These are phyloP conservation scores for Drosera capensis DNA, from an alignment of 148 eudicot species.

Conservation along the genomic window DNA sequence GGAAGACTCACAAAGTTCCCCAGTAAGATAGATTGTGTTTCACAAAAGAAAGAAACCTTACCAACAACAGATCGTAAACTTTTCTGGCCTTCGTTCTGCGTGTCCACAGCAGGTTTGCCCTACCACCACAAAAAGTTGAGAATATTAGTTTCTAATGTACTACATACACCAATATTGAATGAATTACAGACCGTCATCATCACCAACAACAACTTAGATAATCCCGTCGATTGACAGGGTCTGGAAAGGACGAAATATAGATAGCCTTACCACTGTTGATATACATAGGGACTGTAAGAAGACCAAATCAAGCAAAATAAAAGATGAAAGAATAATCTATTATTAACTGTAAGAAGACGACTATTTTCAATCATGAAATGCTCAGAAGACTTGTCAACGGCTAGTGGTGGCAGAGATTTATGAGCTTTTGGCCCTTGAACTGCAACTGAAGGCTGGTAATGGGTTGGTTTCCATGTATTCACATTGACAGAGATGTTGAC, in stretches of 20 bases:
- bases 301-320: not conserved
- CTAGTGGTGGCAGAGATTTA: slow-evolving; percentile 20
- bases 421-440: slow-evolving; percentile 19
- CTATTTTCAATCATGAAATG: slow-evolving; percentile 25
- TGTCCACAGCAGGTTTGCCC: slow-evolving; percentile 35
- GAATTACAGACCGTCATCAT: slow-evolving; percentile 2
- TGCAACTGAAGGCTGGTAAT: slow-evolving; percentile 33
- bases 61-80: slow-evolving; percentile 27
- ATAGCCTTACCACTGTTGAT: too few relatives aligned
- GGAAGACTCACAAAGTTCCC: not conserved
- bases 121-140: slow-evolving; percentile 10
- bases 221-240: too few relatives aligned
- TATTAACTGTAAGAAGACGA: slow-evolving; percentile 21
- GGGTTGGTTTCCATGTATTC: slow-evolving; percentile 64
- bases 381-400: slow-evolving; percentile 20
- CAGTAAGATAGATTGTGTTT: not conserved
- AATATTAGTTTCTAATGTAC: not conserved
- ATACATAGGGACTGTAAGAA: too few relatives aligned
- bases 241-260: too few relatives aligned
- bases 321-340: slow-evolving; percentile 36
- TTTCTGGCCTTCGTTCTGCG: slow-evolving; percentile 32
- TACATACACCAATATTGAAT: not conserved
- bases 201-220: too few relatives aligned
- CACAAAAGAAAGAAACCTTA: slow-evolving; percentile 15
- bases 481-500: slow-evolving; percentile 53